These are phyloP conservation scores for Magnusiomyces suaveolens DNA, from an alignment of 1,139 yeast species.

Conservation along the genomic window DNA sequence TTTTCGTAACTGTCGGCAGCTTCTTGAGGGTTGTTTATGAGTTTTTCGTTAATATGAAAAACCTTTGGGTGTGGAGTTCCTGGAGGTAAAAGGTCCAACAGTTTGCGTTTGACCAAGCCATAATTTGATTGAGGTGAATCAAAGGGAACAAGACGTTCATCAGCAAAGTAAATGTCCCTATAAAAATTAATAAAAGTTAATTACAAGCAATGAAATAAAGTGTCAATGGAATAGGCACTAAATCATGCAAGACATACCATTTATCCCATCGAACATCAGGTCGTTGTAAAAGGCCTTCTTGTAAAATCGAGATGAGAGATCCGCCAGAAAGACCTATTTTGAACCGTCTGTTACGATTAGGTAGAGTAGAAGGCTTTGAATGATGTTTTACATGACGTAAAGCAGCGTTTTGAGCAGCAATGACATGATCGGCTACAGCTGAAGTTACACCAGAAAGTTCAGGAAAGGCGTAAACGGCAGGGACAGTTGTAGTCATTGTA, in stretches of 20 bases:
- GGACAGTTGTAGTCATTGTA: conserved; percentile 85
- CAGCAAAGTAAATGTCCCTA: conserved; percentile 82
- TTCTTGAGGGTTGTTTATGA: conserved; percentile 79
- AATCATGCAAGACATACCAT: conserved; percentile 48
- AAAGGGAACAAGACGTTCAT: conserved; percentile 89
- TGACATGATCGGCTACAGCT: conserved; percentile 88
- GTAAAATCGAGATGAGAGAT: conserved; percentile 71
- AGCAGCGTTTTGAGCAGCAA: conserved; percentile 71
- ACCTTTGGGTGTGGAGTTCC: conserved; percentile 53
- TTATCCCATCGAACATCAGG: conserved; percentile 78
- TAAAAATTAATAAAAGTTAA: background rate
- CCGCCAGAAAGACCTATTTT: conserved; percentile 92
- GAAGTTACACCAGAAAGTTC: conserved; percentile 86
- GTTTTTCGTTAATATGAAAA: conserved; percentile 69
- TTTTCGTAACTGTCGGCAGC: conserved; percentile 92
- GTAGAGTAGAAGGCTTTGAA: conserved; percentile 4
- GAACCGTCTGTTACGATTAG: conserved; percentile 40
- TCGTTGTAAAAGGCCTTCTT: conserved; percentile 71
- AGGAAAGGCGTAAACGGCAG: conserved; percentile 82
- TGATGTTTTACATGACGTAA: conserved; percentile 27
- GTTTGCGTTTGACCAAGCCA: conserved; percentile 75
- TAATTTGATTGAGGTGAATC: conserved; percentile 76
- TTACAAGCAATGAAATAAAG: background rate
- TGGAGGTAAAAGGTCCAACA: conserved; percentile 56
- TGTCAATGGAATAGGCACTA: background rate